Percentiles rank a stretch among this genome's conserved stretches.
Evolutionary conservation across 257 asterid species (phyloP).

Genomic region (Ilex asprella): DNA sequence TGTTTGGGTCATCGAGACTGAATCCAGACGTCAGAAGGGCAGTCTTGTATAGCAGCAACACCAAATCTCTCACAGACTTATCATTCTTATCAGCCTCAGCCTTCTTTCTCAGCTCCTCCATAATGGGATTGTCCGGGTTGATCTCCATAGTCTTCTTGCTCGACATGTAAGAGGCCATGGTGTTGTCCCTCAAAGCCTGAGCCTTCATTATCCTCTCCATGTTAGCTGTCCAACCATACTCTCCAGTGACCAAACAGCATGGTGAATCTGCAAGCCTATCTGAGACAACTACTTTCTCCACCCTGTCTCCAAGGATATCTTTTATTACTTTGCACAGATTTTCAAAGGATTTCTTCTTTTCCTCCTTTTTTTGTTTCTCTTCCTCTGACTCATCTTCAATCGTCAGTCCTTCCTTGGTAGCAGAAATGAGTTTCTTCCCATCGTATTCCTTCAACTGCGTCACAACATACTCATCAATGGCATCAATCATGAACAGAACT

Average conservation of each 20-base stretch:
- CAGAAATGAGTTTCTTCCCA: conserved; percentile 8
- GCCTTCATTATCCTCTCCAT: conserved; percentile 26
- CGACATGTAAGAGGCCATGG: conserved; percentile 20
- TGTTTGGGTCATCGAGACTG: conserved; percentile 24
- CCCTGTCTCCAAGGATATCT: conserved; percentile 19
- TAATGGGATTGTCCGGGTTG: conserved; percentile 20
- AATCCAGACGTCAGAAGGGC: conserved; percentile 23
- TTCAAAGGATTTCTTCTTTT: conserved; percentile 16
- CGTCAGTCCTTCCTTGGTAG: conserved; percentile 3
- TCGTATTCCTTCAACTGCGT: conserved; percentile 4
- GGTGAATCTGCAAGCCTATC: conserved; percentile 19
- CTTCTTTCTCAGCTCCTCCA: conserved; percentile 20
- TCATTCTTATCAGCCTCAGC: conserved; percentile 16
- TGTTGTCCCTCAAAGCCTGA: conserved; percentile 15
- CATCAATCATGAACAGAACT: conserved; percentile 14
- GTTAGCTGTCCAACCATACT: conserved; percentile 22
- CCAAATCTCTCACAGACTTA: conserved; percentile 18
- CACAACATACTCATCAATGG: conserved; percentile 13
- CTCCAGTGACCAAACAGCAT: conserved; percentile 21
- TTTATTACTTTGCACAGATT: conserved; percentile 20
- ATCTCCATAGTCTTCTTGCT: conserved; percentile 28
- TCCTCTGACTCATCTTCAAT: conserved; percentile 9
- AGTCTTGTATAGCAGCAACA: conserved; percentile 14
- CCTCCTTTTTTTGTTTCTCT: conserved; percentile 17
- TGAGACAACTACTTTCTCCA: conserved; percentile 19